Evolutionary conservation across 139 green algal genomes (phyloP).

Genomic region (Chlamydomonas sp.): DNA sequence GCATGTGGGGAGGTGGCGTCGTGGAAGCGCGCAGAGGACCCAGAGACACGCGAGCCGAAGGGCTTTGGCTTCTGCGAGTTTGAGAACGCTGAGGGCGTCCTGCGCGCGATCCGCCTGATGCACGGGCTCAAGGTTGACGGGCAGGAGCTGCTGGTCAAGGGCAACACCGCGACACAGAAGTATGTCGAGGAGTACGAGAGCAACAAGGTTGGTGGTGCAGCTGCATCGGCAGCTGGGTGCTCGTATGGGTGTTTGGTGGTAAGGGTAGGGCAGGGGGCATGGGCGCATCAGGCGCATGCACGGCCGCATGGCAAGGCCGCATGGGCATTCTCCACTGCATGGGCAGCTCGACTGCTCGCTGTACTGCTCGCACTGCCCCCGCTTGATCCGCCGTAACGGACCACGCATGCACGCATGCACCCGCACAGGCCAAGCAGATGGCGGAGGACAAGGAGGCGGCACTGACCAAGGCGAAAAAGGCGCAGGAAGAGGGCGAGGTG

Average conservation of each 20-base stretch:
- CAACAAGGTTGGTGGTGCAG: slow-evolving; percentile 28
- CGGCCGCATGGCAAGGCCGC: too few species aligned
- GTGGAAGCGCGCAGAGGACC: slow-evolving; percentile 82
- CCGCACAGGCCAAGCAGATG: slow-evolving; percentile 13
- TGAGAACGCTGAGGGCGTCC: slow-evolving; percentile 59
- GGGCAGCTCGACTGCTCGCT: too few species aligned
- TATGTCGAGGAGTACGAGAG: slow-evolving; percentile 47
- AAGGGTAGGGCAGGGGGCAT: too few species aligned
- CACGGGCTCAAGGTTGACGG: slow-evolving; percentile 59
- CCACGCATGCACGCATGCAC: too few species aligned
- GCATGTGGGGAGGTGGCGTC: slow-evolving; percentile 70
- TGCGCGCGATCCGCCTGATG: slow-evolving; percentile 35
- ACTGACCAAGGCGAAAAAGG: slow-evolving; percentile 28
- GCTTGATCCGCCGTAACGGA: too few species aligned
- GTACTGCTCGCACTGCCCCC: too few species aligned
- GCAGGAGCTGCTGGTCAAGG: slow-evolving; percentile 71
- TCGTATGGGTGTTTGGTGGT: too few species aligned
- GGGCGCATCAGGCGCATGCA: too few species aligned
- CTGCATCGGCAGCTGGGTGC: too few species aligned
- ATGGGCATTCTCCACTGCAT: too few species aligned
- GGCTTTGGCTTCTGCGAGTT: slow-evolving; percentile 62
- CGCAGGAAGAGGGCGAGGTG: slow-evolving; percentile 31
- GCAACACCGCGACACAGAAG: slow-evolving; percentile 65
- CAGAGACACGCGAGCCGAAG: slow-evolving; percentile 44
- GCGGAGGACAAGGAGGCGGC: slow-evolving; percentile 29